Base-by-base conservation (phyloP, 2,329 filamentous ascomycete genomes). In the Rutstroemia sydowiana region DNA sequence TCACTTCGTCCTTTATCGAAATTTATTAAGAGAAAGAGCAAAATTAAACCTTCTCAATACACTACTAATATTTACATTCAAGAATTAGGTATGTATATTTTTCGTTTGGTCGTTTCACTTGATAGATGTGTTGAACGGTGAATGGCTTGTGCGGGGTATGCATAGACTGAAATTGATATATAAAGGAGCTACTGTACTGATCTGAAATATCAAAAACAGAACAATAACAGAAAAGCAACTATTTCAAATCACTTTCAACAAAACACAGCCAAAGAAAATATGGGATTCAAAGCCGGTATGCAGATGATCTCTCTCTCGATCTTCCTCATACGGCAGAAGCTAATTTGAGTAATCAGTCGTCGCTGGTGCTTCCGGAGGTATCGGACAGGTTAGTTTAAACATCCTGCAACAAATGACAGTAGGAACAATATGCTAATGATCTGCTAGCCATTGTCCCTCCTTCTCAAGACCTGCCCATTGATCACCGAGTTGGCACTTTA, bases 331-430 rank as follows among this genome's bases (percentile, higher is more conserved):
- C 42, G 36, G 18, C 9, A n/a, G 16, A 47, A 32, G 48, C 57
- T 45, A 61, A 51, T 31, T 21, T 13, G 21, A 23, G 10, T 20
- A 1, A 31, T 45, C 55, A 84, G 79, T 83, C 69, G 92, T 98
- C 77, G 90, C 93, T 75, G 93, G 93, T 74, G 93, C 92, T 70
- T 85, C 92, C 72, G 93, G 93, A 75, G 93, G 93, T 77, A 98
- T 98, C 83, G 93, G 92, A 73, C 92, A 96, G 84, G 91, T 95
- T 70, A 48, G 65, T 75, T 9, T 11, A 34, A n/a, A n/a, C n/a
- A n/a, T n/a, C n/a, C n/a, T n/a, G n/a, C n/a, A 14, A 26, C 3
- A 13, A 7, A 5, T 16, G 10, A 3, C 2, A 21, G 14, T 13
- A 32, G 18, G 26, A 47, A 31, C 9, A 4, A 10, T 6, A 32